Conservation (phyloP, 805 yeast genomes). For the Yarrowia deformans region DNA sequence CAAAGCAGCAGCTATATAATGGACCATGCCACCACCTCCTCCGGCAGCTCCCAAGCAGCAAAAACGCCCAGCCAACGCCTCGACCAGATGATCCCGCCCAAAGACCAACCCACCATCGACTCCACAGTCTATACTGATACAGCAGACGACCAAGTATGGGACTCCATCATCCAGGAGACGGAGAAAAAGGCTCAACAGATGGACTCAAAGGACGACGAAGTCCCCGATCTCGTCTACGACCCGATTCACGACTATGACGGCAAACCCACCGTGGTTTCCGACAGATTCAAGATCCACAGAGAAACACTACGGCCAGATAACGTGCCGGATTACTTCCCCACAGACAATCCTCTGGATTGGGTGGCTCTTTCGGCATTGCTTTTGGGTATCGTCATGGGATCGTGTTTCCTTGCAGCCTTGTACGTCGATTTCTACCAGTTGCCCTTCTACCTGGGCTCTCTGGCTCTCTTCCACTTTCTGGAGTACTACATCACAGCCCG, state of each 20-base stretch:
- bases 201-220: background rate
- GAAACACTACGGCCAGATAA: background rate
- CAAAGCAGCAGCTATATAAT: slow-evolving; percentile 9
- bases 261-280: background rate
- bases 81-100: slow-evolving; percentile 24
- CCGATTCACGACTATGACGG: background rate
- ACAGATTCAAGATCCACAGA: slow-evolving; percentile 19
- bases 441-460: slow-evolving; percentile 60
- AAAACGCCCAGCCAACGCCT: background rate
- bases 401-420: slow-evolving; percentile 38
- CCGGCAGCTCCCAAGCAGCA: background rate
- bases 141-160: slow-evolving; percentile 1
- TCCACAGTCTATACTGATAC: background rate
- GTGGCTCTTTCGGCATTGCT: slow-evolving; percentile 48
- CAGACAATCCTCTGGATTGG: slow-evolving; percentile 43
- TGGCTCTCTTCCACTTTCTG: slow-evolving; percentile 74
- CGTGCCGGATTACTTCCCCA: background rate
- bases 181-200: background rate
- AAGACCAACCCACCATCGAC: slow-evolving; percentile 24
- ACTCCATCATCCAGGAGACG: slow-evolving; percentile 3
- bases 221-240: slow-evolving; percentile 19
- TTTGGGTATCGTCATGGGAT: slow-evolving; percentile 47
- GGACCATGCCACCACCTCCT: slow-evolving; percentile 7
- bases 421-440: slow-evolving; percentile 45
- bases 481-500: slow-evolving; percentile 84